phyloP scores from a whole-genome alignment of 1,284 basidiomycete genomes.

The Naganishia sp. region DNA sequence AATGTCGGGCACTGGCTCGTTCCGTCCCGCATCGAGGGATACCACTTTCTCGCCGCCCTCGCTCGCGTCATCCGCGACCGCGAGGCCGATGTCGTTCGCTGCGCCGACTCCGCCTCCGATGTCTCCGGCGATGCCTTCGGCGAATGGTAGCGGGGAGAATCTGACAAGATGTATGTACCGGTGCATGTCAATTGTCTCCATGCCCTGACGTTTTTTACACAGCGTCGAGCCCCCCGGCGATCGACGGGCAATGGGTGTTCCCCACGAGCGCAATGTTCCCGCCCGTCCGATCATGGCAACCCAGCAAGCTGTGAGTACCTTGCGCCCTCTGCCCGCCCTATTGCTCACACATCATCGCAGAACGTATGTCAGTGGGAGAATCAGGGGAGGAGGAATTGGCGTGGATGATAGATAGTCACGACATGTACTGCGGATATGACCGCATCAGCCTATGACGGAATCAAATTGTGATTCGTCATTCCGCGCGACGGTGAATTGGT shows the following conservation, averaged over 20 bases:
- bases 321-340: background rate
- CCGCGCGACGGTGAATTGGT: background rate
- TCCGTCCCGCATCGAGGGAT: conserved; percentile 37
- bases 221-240: conserved; percentile 45
- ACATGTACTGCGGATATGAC: conserved; percentile 2
- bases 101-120: conserved; percentile 40
- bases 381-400: conserved; percentile 47
- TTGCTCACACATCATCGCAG: conserved; percentile 31
- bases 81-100: background rate
- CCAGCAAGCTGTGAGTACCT: conserved; percentile 45
- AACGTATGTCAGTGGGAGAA: conserved; percentile 49
- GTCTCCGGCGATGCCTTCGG: conserved; percentile 28
- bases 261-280: conserved; percentile 56
- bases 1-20: conserved; percentile 32
- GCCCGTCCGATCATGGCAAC: conserved; percentile 46
- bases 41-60: conserved; percentile 40
- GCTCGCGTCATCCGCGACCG: background rate
- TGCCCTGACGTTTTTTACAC: conserved; percentile 27
- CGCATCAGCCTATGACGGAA: conserved; percentile 1
- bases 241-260: conserved; percentile 51
- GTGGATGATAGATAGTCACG: conserved; percentile 26
- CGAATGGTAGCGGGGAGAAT: background rate
- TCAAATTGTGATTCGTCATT: conserved; percentile 2
- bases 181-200: no score
- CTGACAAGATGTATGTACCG: conserved; percentile 5